Evolutionary conservation across 495 filamentous ascomycete species (phyloP), one percentile per base, ranked within the genome.

Genomic region (Glonium stellatum): DNA sequence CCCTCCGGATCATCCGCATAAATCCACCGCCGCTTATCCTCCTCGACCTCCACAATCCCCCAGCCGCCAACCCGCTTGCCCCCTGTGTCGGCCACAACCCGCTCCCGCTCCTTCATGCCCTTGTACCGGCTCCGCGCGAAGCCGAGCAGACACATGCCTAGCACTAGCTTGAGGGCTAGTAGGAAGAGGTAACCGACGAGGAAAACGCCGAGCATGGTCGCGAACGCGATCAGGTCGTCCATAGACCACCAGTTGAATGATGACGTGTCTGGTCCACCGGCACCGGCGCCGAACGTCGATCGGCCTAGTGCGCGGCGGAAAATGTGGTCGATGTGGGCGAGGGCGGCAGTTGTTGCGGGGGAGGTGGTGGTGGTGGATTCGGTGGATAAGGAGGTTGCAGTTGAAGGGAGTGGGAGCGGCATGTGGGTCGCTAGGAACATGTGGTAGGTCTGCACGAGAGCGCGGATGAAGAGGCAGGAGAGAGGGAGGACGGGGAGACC

Each of bases 401-500:
- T 82, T 0, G 88, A 90, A 5, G 87, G 82, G 8, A 90, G 77
- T 0, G 88, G 87, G 1, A 83, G 80, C 9, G 89, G 87, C 13
- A 95, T 76, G 61, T 95, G 81, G 0, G 88, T 90, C 6, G 92
- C 87, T 11, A 97, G 82, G 73, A 97, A 95, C 92, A 97, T 97
- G 73, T 97, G 88, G 73, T 99, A 99, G 11, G 92, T 97, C 71
- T 99, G 93, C 19, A 97, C 80, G 1, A 88, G 89, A 37, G 95
- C 88, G 27, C 93, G 86, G 70, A 99, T 92, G 75, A 97, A 97
- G 54, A 99, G 87, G 66, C 90, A 96, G 5, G 90, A 88, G 15
- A 99, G 77, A 0, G 93, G 93, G 53, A 99, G 84, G 31, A 99
- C 86, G 0, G 93, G 93, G 1, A 99, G 81, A 25, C 93, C 93